Base-by-base conservation (phyloP, 495 filamentous ascomycete genomes). In the Platismatia glauca region DNA sequence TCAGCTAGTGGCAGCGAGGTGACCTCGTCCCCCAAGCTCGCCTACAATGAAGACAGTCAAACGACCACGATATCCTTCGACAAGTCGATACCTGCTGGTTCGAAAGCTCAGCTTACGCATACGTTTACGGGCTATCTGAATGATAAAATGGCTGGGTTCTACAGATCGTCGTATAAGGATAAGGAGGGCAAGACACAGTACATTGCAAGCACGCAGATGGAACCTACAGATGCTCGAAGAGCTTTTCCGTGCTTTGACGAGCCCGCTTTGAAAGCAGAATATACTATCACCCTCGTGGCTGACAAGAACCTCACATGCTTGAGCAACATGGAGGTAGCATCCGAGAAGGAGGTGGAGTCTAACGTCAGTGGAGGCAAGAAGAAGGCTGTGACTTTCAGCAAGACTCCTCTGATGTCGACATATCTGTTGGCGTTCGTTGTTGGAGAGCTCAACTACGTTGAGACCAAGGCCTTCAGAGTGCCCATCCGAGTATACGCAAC, bases 161-260 rank as follows among this genome's bases (percentile, higher is more conserved):
- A 87, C 71, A 77, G 84, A n/a, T 85, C 84, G 0, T 85, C 82
- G 16, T 88, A 79, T 74, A 84, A 84, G 70, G 71, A 70, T 27
- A 67, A 69, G 59, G 73, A 83, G 68, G 85, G 84, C 24, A 74
- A 77, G 59, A 82, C 79, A 31, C 78, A 81, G 63, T 86, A 80
- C 66, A 76, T 87, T 70, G 85, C 83, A 18, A 82, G 83, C 3
- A 83, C 85, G 0, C 84, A 87, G 76, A 84, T 87, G 79, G 84
- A 87, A 69, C 79, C 85, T 27, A 86, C 84, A 9, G 84, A 86
- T 72, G 82, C 83, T 46, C 75, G 85, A 55, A 75, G 83, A 57
- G 84, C 84, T 16, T 87, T 87, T 74, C 85, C 85, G 33, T 87
- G 85, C 73, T 87, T 86, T 68, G 85, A 88, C 69, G 85, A 88